A percentile compares a stretch with the other conserved stretches of the same genome.
Conservation (phyloP, 768 basidiomycete genomes). For the Boletus eberwhitei region DNA sequence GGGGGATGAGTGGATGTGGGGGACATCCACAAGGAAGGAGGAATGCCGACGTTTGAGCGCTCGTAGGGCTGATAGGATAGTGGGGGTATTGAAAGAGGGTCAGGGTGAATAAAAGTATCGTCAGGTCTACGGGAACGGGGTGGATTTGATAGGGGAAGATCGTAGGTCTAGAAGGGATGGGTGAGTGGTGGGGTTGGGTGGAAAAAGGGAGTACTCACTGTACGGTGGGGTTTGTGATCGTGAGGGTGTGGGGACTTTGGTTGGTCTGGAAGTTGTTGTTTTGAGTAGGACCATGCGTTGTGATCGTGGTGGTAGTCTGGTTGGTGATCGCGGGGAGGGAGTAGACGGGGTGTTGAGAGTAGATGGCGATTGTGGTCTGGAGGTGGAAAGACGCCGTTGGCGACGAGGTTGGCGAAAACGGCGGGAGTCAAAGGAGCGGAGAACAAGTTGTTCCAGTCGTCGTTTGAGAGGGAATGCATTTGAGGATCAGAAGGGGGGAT, state of each 20-base stretch:
- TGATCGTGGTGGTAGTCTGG: constrained; percentile 22
- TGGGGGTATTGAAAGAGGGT: constrained; percentile 19
- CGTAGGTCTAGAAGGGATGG: constrained; percentile 11
- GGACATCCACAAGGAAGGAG: constrained; percentile 86
- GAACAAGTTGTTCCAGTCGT: constrained; percentile 59
- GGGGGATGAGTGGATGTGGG: constrained; percentile 50
- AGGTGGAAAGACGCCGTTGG: constrained; percentile 53
- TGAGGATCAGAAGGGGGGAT: constrained; percentile 16
- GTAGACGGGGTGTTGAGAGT: constrained; percentile 16
- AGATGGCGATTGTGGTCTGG: constrained; percentile 33
- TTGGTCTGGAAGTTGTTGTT: constrained; percentile 27
- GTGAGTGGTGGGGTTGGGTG: constrained; percentile 11
- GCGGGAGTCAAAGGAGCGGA: constrained; percentile 59
- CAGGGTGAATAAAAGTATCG: constrained; percentile 13
- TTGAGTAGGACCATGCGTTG: constrained; percentile 29
- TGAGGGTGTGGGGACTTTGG: constrained; percentile 22
- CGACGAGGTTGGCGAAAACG: constrained; percentile 58
- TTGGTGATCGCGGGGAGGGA: constrained; percentile 14
- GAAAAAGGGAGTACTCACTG: too few relatives aligned
- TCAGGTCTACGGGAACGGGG: constrained; percentile 13
- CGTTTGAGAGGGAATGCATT: constrained; percentile 26
- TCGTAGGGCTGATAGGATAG: constrained; percentile 35
- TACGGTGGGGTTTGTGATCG: constrained; percentile 19
- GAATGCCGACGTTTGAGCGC: constrained; percentile 53
- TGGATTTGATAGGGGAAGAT: constrained; percentile 18